phyloP scores from a whole-genome alignment of 2,329 filamentous ascomycete genomes.

The Stachybotrys elegans region DNA sequence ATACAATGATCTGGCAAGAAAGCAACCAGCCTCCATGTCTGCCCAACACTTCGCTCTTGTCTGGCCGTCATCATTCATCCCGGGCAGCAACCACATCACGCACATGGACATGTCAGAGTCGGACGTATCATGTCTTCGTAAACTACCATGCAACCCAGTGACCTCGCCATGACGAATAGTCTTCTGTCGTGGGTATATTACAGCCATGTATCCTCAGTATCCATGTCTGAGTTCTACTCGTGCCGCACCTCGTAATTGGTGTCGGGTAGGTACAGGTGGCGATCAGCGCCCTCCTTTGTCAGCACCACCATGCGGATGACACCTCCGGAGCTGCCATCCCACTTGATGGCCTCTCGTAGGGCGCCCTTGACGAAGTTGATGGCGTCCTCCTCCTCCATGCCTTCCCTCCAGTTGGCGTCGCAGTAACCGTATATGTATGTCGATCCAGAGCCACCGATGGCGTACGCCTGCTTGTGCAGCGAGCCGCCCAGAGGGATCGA shows the following conservation, averaged over 20 bases:
- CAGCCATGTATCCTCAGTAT: too few species aligned
- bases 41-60: too few species aligned
- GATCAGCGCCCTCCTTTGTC: conserved; percentile 81
- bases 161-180: too few species aligned
- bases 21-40: too few species aligned
- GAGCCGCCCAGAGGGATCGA: conserved; percentile 95
- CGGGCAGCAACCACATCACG: too few species aligned
- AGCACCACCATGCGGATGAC: conserved; percentile 97
- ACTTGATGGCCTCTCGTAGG: conserved; percentile 93
- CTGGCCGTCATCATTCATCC: too few species aligned
- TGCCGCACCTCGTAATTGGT: conserved; percentile 74
- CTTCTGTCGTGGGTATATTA: too few species aligned
- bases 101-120: too few species aligned
- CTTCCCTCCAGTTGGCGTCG: conserved; percentile 91
- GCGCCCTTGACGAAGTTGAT: conserved; percentile 90
- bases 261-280: conserved; percentile 94
- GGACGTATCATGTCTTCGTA: too few species aligned
- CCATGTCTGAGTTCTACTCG: conserved; percentile 52
- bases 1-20: too few species aligned
- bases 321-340: conserved; percentile 97
- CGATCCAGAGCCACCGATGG: conserved; percentile 93
- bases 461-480: conserved; percentile 93
- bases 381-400: conserved; percentile 88
- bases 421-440: conserved; percentile 99
- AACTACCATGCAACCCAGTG: too few species aligned